Evolutionary conservation across 2,329 filamentous ascomycete species (phyloP), one percentile per base, ranked within the genome.

Genomic region (Diaporthe velutina): DNA sequence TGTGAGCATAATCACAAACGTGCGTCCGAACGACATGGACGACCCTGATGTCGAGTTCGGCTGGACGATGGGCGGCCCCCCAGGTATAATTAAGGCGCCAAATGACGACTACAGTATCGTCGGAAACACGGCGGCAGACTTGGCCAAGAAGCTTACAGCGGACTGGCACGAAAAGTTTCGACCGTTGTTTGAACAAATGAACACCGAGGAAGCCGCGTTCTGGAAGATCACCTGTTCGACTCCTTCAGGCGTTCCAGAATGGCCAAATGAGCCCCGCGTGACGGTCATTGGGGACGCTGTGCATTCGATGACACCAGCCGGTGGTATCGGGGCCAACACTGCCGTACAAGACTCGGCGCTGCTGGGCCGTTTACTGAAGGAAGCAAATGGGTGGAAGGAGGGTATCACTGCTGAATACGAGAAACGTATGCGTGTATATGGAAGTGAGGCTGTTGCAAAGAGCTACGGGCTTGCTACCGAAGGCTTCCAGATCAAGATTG

Each of bases 141-240:
- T 93, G 1, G 90, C 90, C n/a, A 89, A 88, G 80, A 79, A 81
- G 1, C 80, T 93, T 0, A 88, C 89, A 0, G 79, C 82, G 22
- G 79, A 88, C 45, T 93, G 91, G 91, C 85, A 91, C 78, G 84
- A 88, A 17, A 84, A 87, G 3, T 81, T 93, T 60, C 87, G 84
- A 79, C 86, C 90, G 1, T 81, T 93, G 0, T 88, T 93, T 74
- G 89, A 92, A 8, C 78, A 91, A 48, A 92, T 92, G 88, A 80
- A 83, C 7, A 88, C 87, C 73, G 76, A 81, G 0, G 89, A 93
- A 76, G 88, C 91, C 0, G 90, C 91, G 0, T 93, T 93, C 77
- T 92, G 90, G 90, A 93, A 92, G 78, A 92, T 93, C 64, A 92
- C 90, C 2, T 92, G 90, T 77, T 92, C 90, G 0, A 87, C 85